Evolutionary conservation across 2,329 filamentous ascomycete species (phyloP).

Genomic region (Xylaria sp.): DNA sequence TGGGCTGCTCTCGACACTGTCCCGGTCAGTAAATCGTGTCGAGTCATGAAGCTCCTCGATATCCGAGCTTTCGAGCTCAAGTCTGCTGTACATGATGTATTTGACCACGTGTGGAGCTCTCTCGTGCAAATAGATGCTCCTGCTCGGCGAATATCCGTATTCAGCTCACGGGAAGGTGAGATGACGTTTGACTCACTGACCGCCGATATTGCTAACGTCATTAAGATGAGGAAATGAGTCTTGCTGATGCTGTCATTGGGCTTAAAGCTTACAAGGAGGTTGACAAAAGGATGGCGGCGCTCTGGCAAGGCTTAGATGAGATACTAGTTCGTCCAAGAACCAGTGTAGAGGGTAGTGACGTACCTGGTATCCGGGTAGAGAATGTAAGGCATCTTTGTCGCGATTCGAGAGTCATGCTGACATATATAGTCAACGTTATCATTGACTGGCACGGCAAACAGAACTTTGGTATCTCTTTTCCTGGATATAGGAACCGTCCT

Average conservation of each 20-base stretch:
- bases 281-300: constrained; percentile 66
- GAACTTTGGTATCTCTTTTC: constrained; percentile 63
- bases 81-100: constrained; percentile 71
- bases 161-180: constrained; percentile 62
- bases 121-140: constrained; percentile 72
- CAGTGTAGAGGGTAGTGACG: constrained; percentile 50
- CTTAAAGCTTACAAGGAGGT: constrained; percentile 70
- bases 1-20: constrained; percentile 69
- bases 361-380: constrained; percentile 56
- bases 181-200: not conserved
- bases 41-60: constrained; percentile 73
- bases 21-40: constrained; percentile 69
- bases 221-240: constrained; percentile 63
- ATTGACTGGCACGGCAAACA: constrained; percentile 57
- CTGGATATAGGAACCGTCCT: constrained; percentile 64
- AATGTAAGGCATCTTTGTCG: constrained; percentile 50
- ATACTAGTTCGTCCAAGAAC: constrained; percentile 71
- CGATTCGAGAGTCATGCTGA: constrained; percentile 34
- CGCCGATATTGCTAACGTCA: constrained; percentile 38
- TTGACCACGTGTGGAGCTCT: constrained; percentile 76
- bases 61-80: constrained; percentile 74
- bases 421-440: constrained; percentile 56
- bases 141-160: constrained; percentile 66
- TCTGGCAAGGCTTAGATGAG: constrained; percentile 73
- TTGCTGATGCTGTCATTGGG: constrained; percentile 65